Percentiles rank a stretch among this genome's conserved stretches.
These are phyloP conservation scores for Colletotrichum trifolii DNA, from an alignment of 2,329 filamentous ascomycete genomes.

Conservation along the genomic window DNA sequence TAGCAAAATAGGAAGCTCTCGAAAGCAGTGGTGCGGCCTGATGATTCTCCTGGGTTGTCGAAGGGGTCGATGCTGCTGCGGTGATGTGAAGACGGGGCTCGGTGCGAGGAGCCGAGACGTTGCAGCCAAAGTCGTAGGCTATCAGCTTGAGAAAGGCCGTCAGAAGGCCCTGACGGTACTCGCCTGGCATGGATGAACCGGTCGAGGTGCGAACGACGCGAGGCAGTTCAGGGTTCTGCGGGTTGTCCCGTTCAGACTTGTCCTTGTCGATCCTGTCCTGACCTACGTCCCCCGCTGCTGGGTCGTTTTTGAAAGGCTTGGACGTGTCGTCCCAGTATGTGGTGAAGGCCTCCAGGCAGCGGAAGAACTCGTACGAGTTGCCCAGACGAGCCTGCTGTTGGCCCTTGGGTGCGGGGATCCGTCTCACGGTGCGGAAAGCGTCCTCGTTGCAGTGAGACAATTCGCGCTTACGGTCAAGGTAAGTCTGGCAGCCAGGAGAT, in stretches of 20 bases:
- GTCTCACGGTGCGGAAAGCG: constrained; percentile 70
- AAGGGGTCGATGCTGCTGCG: constrained; percentile 46
- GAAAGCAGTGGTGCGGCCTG: constrained; percentile 33
- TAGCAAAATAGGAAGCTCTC: constrained; percentile 67
- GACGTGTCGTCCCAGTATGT: constrained; percentile 73
- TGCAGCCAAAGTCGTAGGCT: constrained; percentile 74
- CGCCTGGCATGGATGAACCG: constrained; percentile 67
- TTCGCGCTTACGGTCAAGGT: constrained; percentile 68
- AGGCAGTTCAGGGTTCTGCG: neutral
- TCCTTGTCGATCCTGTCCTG: constrained; percentile 26
- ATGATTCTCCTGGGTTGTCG: constrained; percentile 18
- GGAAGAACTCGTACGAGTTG: constrained; percentile 74
- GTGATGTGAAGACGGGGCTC: constrained; percentile 70
- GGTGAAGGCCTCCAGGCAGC: constrained; percentile 69
- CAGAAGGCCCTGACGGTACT: constrained; percentile 67
- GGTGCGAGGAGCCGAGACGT: constrained; percentile 63
- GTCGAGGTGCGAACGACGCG: constrained; percentile 54
- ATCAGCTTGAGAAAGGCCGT: constrained; percentile 72
- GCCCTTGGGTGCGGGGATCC: constrained; percentile 65
- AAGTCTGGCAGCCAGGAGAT: constrained; percentile 68
- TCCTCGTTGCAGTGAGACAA: constrained; percentile 66
- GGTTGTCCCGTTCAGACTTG: constrained; percentile 32
- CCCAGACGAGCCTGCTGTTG: constrained; percentile 66
- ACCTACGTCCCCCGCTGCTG: constrained; percentile 20
- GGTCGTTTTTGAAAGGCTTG: constrained; percentile 38